phyloP scores from a whole-genome alignment of 768 basidiomycete species.

The Rhodotorula kratochvilovae region DNA sequence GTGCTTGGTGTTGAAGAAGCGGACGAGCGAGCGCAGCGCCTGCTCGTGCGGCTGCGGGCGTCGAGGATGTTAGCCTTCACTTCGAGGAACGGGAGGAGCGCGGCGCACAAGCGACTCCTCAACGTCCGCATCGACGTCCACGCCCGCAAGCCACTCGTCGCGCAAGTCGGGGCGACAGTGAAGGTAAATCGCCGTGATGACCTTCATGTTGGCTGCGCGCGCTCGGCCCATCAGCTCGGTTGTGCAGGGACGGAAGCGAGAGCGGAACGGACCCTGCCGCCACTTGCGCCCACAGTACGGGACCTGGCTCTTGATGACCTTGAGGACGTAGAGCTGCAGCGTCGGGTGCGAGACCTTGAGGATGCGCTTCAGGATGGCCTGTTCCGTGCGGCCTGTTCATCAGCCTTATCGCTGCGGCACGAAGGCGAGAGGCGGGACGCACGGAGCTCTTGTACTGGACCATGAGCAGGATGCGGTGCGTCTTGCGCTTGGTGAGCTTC shows the following conservation, averaged over 20 bases:
- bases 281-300: conserved; percentile 97
- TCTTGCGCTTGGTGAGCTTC: conserved; percentile 89
- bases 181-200: conserved; percentile 95
- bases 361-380: conserved; percentile 95
- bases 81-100: not conserved
- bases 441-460: conserved; percentile 98
- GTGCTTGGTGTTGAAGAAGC: conserved; percentile 91
- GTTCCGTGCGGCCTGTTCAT: too few relatives aligned
- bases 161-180: conserved; percentile 94
- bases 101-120: conserved; percentile 70
- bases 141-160: conserved; percentile 94
- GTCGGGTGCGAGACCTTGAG: conserved; percentile 88
- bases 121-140: conserved; percentile 83
- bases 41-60: conserved; percentile 78
- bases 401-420: too few relatives aligned
- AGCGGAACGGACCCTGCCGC: conserved; percentile 73
- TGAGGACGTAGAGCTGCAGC: conserved; percentile 88
- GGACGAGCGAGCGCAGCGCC: conserved; percentile 84
- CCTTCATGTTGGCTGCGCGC: conserved; percentile 90
- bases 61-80: too few relatives aligned
- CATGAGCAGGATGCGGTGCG: conserved; percentile 89
- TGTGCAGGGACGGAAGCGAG: not conserved
- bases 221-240: not conserved
- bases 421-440: conserved; percentile 43
- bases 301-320: conserved; percentile 97